phyloP scores from a whole-genome alignment of 2,329 filamentous ascomycete genomes.

The Juglanconis sp. region DNA sequence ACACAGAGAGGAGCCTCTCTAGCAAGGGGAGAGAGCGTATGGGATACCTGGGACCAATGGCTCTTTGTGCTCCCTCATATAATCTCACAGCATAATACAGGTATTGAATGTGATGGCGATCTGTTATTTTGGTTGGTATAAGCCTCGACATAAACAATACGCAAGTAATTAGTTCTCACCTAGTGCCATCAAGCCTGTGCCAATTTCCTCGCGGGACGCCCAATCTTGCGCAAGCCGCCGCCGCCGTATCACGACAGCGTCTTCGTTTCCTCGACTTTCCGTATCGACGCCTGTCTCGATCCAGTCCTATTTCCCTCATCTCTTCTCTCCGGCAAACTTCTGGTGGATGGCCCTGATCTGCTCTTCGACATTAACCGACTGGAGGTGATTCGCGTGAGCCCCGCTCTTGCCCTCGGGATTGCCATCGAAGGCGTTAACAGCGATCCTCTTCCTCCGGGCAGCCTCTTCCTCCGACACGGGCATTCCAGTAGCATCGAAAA shows the following conservation, averaged over 20 bases:
- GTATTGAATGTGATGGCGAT: conserved; percentile 6
- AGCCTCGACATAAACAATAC: conserved; percentile 13
- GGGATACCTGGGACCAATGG: background rate
- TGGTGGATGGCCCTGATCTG: conserved; percentile 69
- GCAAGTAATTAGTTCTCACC: conserved; percentile 12
- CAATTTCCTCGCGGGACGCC: background rate
- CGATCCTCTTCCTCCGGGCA: conserved; percentile 72
- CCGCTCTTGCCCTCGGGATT: conserved; percentile 57
- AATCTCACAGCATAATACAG: background rate
- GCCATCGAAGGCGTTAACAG: conserved; percentile 62
- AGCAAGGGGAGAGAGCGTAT: too few species aligned
- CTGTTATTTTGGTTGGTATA: conserved; percentile 19
- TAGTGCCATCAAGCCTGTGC: conserved; percentile 1
- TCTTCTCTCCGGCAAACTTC: conserved; percentile 45
- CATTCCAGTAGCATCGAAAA: conserved; percentile 76
- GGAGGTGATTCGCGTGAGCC: conserved; percentile 55
- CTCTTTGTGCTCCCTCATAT: background rate
- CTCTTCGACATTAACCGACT: conserved; percentile 76
- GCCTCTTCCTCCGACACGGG: conserved; percentile 70
- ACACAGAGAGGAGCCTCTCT: too few species aligned
- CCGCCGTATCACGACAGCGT: background rate
- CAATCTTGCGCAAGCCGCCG: background rate
- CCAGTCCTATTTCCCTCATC: conserved; percentile 2
- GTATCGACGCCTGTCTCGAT: background rate
- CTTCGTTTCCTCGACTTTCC: too few species aligned